Evolutionary conservation across 148 eudicot species (phyloP).

Genomic region (Rhododendron mucronatum): DNA sequence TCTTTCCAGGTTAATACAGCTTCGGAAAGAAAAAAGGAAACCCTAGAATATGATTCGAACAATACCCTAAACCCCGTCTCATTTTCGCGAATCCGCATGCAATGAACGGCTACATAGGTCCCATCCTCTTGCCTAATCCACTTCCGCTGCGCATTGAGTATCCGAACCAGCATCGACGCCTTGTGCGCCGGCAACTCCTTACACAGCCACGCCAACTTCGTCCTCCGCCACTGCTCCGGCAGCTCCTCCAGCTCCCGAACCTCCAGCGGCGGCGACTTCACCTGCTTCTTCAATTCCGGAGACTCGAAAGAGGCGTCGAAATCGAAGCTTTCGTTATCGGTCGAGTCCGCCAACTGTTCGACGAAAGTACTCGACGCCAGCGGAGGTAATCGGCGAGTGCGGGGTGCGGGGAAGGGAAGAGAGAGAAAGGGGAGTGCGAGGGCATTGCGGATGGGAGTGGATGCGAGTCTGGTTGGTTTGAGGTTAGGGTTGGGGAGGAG

Average conservation of each 20-base stretch:
- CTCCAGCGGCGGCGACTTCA: conserved; percentile 43
- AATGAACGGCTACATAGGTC: conserved; percentile 70
- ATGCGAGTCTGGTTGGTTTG: background rate
- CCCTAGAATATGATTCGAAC: background rate
- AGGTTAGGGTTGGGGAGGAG: background rate
- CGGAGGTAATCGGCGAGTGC: background rate
- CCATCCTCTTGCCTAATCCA: conserved; percentile 82
- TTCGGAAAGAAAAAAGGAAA: background rate
- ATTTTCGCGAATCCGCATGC: conserved; percentile 74
- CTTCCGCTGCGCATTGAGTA: conserved; percentile 72
- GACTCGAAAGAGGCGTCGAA: conserved; percentile 33
- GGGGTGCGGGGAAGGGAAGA: background rate
- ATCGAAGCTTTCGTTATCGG: conserved; percentile 18
- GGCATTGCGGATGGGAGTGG: conserved; percentile 18
- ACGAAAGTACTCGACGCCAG: conserved; percentile 18
- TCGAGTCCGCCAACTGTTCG: conserved; percentile 32
- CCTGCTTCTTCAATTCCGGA: conserved; percentile 30
- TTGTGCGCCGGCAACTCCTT: conserved; percentile 78
- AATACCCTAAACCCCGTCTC: conserved; percentile 79
- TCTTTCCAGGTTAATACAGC: background rate
- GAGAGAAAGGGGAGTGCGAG: background rate
- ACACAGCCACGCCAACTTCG: conserved; percentile 90
- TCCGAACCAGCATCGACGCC: conserved; percentile 40
- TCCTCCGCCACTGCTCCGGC: conserved; percentile 86
- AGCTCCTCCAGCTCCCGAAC: conserved; percentile 69